Conservation (phyloP, 1,139 yeast species). For the Debaryomycetaceae sp. region DNA sequence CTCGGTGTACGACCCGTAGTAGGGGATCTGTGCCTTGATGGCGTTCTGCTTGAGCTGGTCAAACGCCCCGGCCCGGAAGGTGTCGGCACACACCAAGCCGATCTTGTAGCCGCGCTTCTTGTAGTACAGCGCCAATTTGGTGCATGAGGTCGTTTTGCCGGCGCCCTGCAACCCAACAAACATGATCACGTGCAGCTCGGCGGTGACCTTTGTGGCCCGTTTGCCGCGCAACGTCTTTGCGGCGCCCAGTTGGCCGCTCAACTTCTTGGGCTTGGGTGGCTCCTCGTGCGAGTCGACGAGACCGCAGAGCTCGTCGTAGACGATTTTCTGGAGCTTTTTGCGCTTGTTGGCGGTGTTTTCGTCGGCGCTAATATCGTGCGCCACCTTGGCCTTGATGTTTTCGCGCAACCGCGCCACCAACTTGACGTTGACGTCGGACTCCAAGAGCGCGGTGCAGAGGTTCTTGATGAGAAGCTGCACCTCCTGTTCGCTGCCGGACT, state of each 20-base stretch:
- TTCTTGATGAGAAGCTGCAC: constrained; percentile 67
- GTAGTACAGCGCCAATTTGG: constrained; percentile 91
- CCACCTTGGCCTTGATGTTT: constrained; percentile 56
- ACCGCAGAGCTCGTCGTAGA: constrained; percentile 85
- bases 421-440: constrained; percentile 86
- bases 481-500: constrained; percentile 38
- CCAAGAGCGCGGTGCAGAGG: constrained; percentile 83
- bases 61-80: constrained; percentile 99
- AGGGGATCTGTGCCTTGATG: constrained; percentile 89
- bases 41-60: constrained; percentile 98
- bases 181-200: constrained; percentile 66
- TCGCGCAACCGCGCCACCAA: constrained; percentile 76
- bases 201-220: constrained; percentile 20
- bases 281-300: constrained; percentile 68
- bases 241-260: constrained; percentile 14
- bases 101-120: constrained; percentile 91
- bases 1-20: constrained; percentile 91
- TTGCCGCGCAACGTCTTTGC: constrained; percentile 21
- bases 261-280: constrained; percentile 83
- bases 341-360: constrained; percentile 63
- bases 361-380: constrained; percentile 43
- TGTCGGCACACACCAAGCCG: constrained; percentile 97
- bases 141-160: constrained; percentile 97
- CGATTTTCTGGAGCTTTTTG: constrained; percentile 82
- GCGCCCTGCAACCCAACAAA: constrained; percentile 98